A percentile compares a stretch with the other conserved stretches of the same genome.
Evolutionary conservation across 257 asterid species (phyloP).

Genomic region (Ballota nigra): DNA sequence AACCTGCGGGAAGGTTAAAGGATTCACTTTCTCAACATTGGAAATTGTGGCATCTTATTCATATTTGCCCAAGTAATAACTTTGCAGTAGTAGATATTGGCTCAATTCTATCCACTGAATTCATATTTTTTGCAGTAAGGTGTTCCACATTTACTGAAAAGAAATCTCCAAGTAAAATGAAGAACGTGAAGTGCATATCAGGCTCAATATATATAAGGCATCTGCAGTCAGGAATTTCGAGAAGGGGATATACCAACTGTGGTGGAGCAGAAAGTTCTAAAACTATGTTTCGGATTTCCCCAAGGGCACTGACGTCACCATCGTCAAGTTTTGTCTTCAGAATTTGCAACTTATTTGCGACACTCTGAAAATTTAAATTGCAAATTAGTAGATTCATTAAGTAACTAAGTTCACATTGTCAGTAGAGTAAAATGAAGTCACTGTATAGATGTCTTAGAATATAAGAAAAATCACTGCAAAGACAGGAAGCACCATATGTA

Average conservation of each 20-base stretch:
- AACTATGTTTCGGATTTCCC: conserved; percentile 72
- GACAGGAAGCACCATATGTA: not conserved
- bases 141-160: not conserved
- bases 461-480: conserved; percentile 17
- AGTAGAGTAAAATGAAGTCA: not conserved
- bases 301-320: conserved; percentile 65
- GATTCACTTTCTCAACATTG: conserved; percentile 17
- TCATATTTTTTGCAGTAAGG: not conserved
- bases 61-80: not conserved
- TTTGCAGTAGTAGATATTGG: not conserved
- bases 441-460: not conserved
- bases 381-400: not conserved
- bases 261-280: conserved; percentile 86
- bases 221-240: not conserved
- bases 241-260: conserved; percentile 59
- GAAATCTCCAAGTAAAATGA: not conserved
- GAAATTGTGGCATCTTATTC: conserved; percentile 6
- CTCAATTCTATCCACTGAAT: not conserved
- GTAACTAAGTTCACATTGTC: not conserved
- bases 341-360: conserved; percentile 56
- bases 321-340: conserved; percentile 50
- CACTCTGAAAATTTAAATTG: conserved; percentile 49
- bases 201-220: too few relatives aligned
- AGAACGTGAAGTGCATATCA: not conserved
- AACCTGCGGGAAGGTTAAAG: conserved; percentile 48